A percentile compares a stretch with the other conserved stretches of the same genome.
Evolutionary conservation across 148 eudicot genomes (phyloP).

Genomic region (Oxyria digyna): DNA sequence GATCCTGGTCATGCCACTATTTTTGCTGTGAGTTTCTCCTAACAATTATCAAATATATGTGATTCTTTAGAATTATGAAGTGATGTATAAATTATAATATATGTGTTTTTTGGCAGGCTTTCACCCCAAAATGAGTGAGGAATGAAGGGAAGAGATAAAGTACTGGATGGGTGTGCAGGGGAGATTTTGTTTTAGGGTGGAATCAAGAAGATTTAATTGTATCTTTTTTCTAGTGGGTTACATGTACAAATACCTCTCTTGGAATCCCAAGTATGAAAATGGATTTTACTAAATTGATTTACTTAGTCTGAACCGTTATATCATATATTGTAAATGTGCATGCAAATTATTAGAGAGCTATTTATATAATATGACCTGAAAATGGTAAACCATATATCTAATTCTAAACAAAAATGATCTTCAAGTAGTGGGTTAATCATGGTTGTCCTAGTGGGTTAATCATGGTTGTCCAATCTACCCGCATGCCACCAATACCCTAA

Average conservation of each 20-base stretch:
- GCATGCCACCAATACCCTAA: too few relatives aligned
- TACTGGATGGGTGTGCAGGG: constrained; percentile 1
- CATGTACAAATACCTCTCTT: constrained; percentile 11
- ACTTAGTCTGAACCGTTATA: neutral
- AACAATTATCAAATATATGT: too few relatives aligned
- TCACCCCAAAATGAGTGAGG: constrained; percentile 43
- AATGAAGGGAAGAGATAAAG: constrained; percentile 1
- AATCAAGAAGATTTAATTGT: neutral
- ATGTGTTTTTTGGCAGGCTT: constrained; percentile 43
- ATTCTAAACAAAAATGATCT: too few relatives aligned
- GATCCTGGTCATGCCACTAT: constrained; percentile 98
- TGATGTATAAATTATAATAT: neutral
- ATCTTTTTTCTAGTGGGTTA: constrained; percentile 10
- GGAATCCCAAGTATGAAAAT: neutral
- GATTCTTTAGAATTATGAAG: too few relatives aligned
- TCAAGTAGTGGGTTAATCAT: too few relatives aligned
- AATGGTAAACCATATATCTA: too few relatives aligned
- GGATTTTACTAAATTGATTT: neutral
- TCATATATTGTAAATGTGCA: neutral
- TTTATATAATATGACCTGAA: neutral
- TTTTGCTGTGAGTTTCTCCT: constrained; percentile 77
- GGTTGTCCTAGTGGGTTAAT: too few relatives aligned
- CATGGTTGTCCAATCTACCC: too few relatives aligned
- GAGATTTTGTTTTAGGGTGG: neutral
- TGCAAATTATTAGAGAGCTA: neutral